phyloP scores from a whole-genome alignment of 129 eudicot genomes.

The Chrysanthemum lavandulifolium region DNA sequence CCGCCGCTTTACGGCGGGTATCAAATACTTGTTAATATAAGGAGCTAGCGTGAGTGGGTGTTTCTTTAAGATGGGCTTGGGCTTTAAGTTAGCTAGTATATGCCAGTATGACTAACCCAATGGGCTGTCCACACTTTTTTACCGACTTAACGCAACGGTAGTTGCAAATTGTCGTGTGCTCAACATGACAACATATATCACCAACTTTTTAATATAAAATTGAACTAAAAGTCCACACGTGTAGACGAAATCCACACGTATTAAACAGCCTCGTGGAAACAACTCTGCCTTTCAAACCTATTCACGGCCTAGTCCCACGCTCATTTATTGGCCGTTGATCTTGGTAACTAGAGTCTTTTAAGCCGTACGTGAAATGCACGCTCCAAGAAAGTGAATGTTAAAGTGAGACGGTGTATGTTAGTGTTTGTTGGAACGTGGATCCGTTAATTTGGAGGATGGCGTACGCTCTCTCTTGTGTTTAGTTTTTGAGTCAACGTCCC shows the following conservation, averaged over 20 bases:
- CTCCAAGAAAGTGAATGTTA: neutral
- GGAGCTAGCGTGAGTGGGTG: no score
- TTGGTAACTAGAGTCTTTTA: neutral
- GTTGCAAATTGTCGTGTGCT: neutral
- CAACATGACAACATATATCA: neutral
- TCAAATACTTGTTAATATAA: no score
- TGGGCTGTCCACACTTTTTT: no score
- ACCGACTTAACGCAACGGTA: no score
- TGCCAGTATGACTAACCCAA: no score
- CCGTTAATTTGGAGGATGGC: slow-evolving; percentile 3
- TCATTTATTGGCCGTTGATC: neutral
- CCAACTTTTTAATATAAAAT: neutral
- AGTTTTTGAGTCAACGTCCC: slow-evolving; percentile 10
- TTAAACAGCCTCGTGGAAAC: slow-evolving; percentile 1
- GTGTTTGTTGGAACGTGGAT: slow-evolving; percentile 19
- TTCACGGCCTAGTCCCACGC: neutral
- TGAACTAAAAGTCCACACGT: slow-evolving; percentile 9
- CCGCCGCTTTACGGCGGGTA: no score
- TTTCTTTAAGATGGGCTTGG: no score
- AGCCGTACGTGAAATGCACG: slow-evolving; percentile 10
- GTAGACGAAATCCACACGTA: slow-evolving; percentile 24
- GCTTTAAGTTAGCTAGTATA: no score
- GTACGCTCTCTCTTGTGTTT: slow-evolving; percentile 16
- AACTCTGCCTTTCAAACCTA: neutral
- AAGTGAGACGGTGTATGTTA: neutral